Evolutionary conservation across 169 alveolate species (phyloP), one percentile per base, ranked within the genome.

Genomic region (Hammondia hammondi): DNA sequence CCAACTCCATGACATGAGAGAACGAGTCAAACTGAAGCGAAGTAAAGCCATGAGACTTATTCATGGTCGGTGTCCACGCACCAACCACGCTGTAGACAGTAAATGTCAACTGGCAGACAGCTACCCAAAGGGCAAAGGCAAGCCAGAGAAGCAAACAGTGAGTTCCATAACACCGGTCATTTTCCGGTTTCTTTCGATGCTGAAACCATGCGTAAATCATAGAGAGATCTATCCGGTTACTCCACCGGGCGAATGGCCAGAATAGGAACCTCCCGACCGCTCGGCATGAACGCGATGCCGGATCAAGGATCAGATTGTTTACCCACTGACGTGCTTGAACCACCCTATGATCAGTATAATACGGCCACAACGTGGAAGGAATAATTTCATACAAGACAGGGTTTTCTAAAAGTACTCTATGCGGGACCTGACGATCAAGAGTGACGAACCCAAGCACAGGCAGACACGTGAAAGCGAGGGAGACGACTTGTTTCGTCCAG

Each of bases 401-500:
- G 87, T 96, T 95, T n/a, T 95, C 94, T 32, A 96, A 57, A 48
- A 96, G 94, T 10, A 96, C 95, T n/a, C 48, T 48, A 67, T 96
- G 98, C n/a, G 98, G 98, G 70, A 96, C 94, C 70, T 95, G 95
- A 35, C 96, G 95, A 81, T 96, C 98, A 90, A 96, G 88, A 3
- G 96, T 96, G 39, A 96, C 98, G 88, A 95, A 95, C 56, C 93
- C 95, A 82, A 96, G 94, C 92, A 96, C 92, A 24, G 98, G 98
- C 81, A 96, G 91, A 32, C 97, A 95, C 35, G 97, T 96, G 92
- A 96, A 96, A n/a, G 94, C 96, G 43, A 96, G 88, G 81, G 95
- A 95, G 81, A 96, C 95, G 67, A 96, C 90, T 95, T 96, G 98
- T 94, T 96, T 96, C 52, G 97, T 95, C 98, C 98, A 96, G 35